Evolutionary conservation across 495 filamentous ascomycete genomes (phyloP), one percentile per base, ranked within the genome.

Genomic region (Neurospora hispaniola): DNA sequence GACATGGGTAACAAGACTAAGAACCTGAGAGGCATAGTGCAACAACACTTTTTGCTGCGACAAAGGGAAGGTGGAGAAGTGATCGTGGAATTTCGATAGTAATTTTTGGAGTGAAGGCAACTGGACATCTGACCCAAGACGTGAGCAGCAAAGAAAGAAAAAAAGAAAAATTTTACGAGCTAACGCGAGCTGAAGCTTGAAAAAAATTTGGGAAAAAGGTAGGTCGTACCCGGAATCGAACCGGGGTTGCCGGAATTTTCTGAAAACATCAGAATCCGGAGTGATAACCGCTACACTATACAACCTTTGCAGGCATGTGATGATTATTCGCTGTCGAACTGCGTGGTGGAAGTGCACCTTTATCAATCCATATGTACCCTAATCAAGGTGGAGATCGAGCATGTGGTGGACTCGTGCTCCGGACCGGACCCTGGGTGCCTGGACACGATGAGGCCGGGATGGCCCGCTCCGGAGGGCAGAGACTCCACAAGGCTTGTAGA

Each of bases 201-300:
- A 54, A 2, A 54, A 54, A 27, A n/a, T 8, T 4, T n/a, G 12
- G 23, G 5, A 62, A 62, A 62, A 62, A 62, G 27, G 5, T 12
- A 79, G 78, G 78, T 78, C 78, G 74, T 79, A 78, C 78, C 78
- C 78, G 76, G 78, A 78, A 76, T 79, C 78, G 76, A 79, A 79
- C 76, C 76, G 76, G 78, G 78, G 78, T 79, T 73, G 31, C 77
- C 35, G 35, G 35, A 38, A 38, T 6, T 1, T 38, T 38, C 77
- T 62, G 54, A 62, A 62, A 23, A 62, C 54, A 62, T 62, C 54
- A 62, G 54, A 62, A 62, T 62, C 54, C 54, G 54, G 54, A 62
- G 54, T 62, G 54, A 62, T 62, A 62, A 62, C 54, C 54, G 54
- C 54, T 62, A 62, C 54, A 62, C 54, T 62, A 62, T 62, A 62